These are phyloP conservation scores for Ilex paraguariensis DNA, from an alignment of 305 asterid species.

Conservation along the genomic window DNA sequence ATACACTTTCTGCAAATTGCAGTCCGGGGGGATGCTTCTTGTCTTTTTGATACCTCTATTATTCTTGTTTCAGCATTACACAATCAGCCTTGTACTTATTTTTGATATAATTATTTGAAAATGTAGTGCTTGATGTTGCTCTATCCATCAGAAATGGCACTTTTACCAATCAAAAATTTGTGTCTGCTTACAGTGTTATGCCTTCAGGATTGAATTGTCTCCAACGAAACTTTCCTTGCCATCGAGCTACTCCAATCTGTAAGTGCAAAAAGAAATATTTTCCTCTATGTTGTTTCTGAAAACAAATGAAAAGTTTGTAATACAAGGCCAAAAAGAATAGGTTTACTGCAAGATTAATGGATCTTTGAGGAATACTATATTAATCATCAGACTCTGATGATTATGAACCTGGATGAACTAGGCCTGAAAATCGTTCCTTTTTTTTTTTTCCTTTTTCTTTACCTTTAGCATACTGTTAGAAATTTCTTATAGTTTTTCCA, in stretches of 20 bases:
- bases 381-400: not conserved
- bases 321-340: not conserved
- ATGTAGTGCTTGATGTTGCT: not conserved
- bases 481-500: too few relatives aligned
- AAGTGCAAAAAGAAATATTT: conserved; percentile 11
- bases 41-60: too few relatives aligned
- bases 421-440: not conserved
- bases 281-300: not conserved
- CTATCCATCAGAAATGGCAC: not conserved
- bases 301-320: too few relatives aligned
- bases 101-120: too few relatives aligned
- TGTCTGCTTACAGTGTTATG: conserved; percentile 34
- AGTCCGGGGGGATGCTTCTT: too few relatives aligned
- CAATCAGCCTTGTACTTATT: too few relatives aligned
- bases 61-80: too few relatives aligned
- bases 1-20: too few relatives aligned
- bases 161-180: not conserved
- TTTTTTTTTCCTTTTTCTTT: not conserved
- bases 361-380: not conserved
- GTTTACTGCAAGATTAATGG: not conserved
- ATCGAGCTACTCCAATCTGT: conserved; percentile 47
- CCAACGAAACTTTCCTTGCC: conserved; percentile 64
- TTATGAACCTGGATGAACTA: not conserved
- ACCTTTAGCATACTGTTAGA: not conserved
- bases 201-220: conserved; percentile 61